phyloP scores from a whole-genome alignment of 352 stramenopile species.

The Pythium myriotylum region DNA sequence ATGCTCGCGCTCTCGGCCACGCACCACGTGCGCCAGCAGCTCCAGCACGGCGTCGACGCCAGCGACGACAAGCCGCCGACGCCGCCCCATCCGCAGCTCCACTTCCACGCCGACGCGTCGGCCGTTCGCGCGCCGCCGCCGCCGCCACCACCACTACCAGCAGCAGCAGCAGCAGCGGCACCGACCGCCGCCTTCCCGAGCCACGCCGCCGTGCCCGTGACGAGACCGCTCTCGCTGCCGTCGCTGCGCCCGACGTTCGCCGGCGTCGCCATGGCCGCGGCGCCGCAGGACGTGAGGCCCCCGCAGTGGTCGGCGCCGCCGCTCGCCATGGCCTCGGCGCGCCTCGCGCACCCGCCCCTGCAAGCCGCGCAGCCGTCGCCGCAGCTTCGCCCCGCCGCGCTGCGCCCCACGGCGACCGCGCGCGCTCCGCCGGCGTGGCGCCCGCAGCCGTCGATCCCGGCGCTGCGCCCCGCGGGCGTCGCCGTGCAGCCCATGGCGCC shows the following conservation, averaged over 20 bases:
- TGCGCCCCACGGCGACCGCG: not conserved
- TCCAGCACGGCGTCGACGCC: constrained; percentile 1
- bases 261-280: not conserved
- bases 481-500: not conserved
- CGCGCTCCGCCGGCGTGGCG: not conserved
- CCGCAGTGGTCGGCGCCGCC: constrained; percentile 12
- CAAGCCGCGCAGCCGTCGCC: not conserved
- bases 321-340: not conserved
- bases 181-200: not conserved
- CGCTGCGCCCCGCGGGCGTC: not conserved
- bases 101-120: constrained; percentile 8
- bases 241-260: constrained; percentile 7
- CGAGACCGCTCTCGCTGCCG: constrained; percentile 7
- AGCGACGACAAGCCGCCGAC: not conserved
- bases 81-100: not conserved
- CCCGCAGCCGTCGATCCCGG: not conserved
- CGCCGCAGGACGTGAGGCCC: constrained; percentile 1
- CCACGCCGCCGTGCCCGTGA: not conserved
- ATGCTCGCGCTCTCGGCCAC: constrained; percentile 18
- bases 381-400: not conserved
- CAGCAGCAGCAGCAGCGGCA: too few relatives aligned
- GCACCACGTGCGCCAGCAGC: constrained; percentile 18
- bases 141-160: too few relatives aligned
- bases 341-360: not conserved
- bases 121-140: not conserved